Evolutionary conservation across 2,329 filamentous ascomycete genomes (phyloP).

Genomic region (Trichoderma asperellum): DNA sequence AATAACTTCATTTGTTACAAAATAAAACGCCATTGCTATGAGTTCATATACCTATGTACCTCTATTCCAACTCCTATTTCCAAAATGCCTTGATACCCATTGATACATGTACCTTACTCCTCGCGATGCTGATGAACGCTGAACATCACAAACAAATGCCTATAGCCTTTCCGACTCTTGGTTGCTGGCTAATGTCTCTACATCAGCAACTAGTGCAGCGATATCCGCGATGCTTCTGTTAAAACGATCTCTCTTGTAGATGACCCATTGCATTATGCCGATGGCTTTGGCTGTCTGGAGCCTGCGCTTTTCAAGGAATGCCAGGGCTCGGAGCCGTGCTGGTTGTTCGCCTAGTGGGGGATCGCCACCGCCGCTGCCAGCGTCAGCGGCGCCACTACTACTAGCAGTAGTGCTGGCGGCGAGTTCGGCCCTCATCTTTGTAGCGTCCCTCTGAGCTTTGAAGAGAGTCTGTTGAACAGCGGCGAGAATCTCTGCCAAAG

Average conservation of each 20-base stretch:
- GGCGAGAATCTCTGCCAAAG: background rate
- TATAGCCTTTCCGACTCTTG: background rate
- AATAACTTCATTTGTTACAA: background rate
- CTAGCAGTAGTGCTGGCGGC: background rate
- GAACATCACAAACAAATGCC: background rate
- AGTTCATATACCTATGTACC: background rate
- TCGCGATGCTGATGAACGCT: background rate
- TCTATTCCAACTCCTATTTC: background rate
- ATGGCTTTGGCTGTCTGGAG: background rate
- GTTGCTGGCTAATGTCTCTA: background rate
- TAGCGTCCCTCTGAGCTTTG: slow-evolving; percentile 10
- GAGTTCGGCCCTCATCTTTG: background rate
- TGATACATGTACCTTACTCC: background rate
- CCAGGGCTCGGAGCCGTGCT: background rate
- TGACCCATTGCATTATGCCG: background rate
- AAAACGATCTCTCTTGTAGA: background rate
- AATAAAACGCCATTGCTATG: background rate
- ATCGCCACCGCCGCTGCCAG: too few relatives aligned
- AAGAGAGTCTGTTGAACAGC: background rate
- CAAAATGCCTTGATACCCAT: background rate
- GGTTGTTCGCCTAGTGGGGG: background rate
- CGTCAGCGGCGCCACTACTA: too few relatives aligned
- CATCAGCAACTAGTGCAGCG: background rate
- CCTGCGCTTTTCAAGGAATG: background rate
- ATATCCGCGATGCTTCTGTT: background rate